Evolutionary conservation across 73 alveolate species (phyloP), one percentile per base, ranked within the genome.

Genomic region (Blepharisma japonicum): DNA sequence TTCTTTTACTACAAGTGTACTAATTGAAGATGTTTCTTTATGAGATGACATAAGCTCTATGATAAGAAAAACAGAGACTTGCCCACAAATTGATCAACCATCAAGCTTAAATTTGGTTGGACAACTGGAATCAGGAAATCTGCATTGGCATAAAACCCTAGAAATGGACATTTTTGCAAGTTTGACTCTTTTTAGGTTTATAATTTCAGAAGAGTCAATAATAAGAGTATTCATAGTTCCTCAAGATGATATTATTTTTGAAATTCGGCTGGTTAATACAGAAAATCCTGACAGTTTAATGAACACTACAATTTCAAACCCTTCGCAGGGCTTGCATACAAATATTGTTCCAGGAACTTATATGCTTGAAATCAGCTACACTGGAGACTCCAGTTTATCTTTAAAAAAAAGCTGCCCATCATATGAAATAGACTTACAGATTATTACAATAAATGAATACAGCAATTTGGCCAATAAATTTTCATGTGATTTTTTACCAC

Each of bases 21-120:
- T 61, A 9, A 61, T 61, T n/a, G 74, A 61, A 61, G 74, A 61
- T 61, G 74, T 61, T 9, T n/a, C 74, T 14, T 5, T 61, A 8
- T 61, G 74, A 39, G 46, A 61, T 5, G 38, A 14, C 46, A 25
- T 25, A 14, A 61, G 49, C 23, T 61, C 74, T 61, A 61, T 61
- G 74, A 25, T 61, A 14, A 61, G 23, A 61, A 61, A 14, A 18
- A 18, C 74, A 9, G 74, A 61, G 23, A 61, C 74, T 25, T 61
- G 74, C 74, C 14, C 14, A 14, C 23, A 61, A 14, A n/a, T 39
- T 61, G 74, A 61, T 25, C 39, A 14, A 48, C 74, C 74, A 14
- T n/a, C n/a, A 9, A 61, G 74, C 23, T 39, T 61, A 20, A 61
- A 61, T 39, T 8, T n/a, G 2, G 46, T 61, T 39, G 74, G 74